Conservation (phyloP, 2,329 filamentous ascomycete genomes). For the Monilinia fructigena region DNA sequence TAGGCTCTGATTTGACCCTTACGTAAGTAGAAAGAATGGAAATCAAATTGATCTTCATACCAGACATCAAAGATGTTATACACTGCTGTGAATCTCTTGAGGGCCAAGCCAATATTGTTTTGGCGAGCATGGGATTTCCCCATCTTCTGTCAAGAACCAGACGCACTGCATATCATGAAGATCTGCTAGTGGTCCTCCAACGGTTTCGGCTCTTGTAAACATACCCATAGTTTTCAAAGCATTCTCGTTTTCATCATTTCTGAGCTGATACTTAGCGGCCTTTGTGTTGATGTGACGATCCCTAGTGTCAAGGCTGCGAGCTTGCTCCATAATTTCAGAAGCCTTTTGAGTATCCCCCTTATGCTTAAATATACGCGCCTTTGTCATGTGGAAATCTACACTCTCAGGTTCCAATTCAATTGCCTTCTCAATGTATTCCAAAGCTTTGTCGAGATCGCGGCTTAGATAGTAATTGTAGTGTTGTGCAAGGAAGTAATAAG, state of each 20-base stretch:
- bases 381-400: constrained; percentile 92
- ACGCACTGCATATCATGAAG: constrained; percentile 98
- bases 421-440: constrained; percentile 78
- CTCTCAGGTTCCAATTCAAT: constrained; percentile 76
- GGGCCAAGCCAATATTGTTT: constrained; percentile 76
- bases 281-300: constrained; percentile 99
- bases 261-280: constrained; percentile 91
- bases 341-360: constrained; percentile 76
- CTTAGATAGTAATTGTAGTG: constrained; percentile 94
- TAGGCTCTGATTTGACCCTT: constrained; percentile 96
- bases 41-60: constrained; percentile 99
- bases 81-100: constrained; percentile 88
- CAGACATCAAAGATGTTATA: constrained; percentile 94
- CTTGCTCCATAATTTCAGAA: constrained; percentile 82
- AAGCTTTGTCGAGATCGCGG: constrained; percentile 78
- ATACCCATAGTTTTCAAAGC: constrained; percentile 86
- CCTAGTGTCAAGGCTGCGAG: constrained; percentile 79
- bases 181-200: constrained; percentile 84
- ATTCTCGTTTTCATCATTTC: constrained; percentile 85
- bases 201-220: constrained; percentile 88
- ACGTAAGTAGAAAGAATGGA: constrained; percentile 94
- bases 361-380: constrained; percentile 93
- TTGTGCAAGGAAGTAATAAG: constrained; percentile 90
- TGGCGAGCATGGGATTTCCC: constrained; percentile 81
- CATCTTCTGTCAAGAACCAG: constrained; percentile 96